phyloP scores from a whole-genome alignment of 2,329 filamentous ascomycete genomes.

The Aspergillus sp. region DNA sequence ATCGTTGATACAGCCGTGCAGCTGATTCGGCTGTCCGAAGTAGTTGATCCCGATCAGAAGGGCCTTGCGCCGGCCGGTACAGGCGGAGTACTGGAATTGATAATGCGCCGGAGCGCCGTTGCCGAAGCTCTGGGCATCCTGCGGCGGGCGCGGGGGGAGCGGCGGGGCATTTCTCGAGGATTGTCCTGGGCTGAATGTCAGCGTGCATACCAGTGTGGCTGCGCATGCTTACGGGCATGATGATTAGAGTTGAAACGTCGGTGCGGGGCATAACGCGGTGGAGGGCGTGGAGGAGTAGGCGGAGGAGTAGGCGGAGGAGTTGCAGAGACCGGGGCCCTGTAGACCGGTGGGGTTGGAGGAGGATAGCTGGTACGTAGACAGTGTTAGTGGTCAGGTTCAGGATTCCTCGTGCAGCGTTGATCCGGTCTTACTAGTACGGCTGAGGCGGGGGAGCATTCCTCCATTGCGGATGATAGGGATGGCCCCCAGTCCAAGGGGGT shows the following conservation, averaged over 20 bases:
- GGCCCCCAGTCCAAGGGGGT: constrained; percentile 10
- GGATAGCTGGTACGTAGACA: neutral
- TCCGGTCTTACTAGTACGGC: constrained; percentile 6
- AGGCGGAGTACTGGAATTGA: constrained; percentile 85
- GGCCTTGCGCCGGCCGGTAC: constrained; percentile 78
- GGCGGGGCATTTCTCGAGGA: constrained; percentile 44
- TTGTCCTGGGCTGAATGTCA: too few relatives aligned
- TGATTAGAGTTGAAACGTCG: neutral
- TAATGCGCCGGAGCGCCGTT: constrained; percentile 71
- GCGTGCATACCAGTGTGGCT: too few relatives aligned
- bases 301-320: constrained; percentile 1
- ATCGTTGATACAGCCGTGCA: constrained; percentile 92
- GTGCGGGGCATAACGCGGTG: constrained; percentile 3
- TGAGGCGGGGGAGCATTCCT: constrained; percentile 5
- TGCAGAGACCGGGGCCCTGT: constrained; percentile 1
- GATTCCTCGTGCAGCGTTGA: neutral
- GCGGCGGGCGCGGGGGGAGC: constrained; percentile 58
- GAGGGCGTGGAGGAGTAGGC: constrained; percentile 11
- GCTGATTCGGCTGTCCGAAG: constrained; percentile 78
- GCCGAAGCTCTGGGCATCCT: constrained; percentile 62
- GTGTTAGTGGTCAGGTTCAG: neutral
- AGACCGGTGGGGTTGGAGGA: constrained; percentile 4
- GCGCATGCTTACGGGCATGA: too few relatives aligned
- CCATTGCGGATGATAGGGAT: constrained; percentile 8
- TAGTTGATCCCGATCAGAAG: constrained; percentile 94